Evolutionary conservation across 345 rosid genomes (phyloP).

Genomic region (Boechera retrofracta): DNA sequence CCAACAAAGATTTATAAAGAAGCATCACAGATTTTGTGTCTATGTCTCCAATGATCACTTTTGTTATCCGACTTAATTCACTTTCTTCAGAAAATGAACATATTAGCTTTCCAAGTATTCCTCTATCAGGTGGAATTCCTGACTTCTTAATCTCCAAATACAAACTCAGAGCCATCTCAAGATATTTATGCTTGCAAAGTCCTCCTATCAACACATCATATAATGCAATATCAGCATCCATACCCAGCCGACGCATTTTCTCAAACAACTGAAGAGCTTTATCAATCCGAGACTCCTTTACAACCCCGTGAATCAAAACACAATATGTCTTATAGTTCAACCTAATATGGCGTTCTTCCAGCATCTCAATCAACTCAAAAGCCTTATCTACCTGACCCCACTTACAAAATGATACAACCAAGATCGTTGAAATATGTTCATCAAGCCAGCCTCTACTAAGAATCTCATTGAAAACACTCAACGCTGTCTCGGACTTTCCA

Average conservation of each 20-base stretch:
- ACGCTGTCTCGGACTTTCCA: slow-evolving; percentile 57
- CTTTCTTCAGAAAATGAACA: slow-evolving; percentile 61
- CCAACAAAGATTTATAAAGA: slow-evolving; percentile 58
- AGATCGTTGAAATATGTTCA: slow-evolving; percentile 60
- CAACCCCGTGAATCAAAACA: slow-evolving; percentile 79
- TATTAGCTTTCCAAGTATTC: slow-evolving; percentile 60
- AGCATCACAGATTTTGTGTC: slow-evolving; percentile 53
- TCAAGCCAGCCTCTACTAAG: slow-evolving; percentile 67
- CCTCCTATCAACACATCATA: slow-evolving; percentile 81
- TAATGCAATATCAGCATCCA: slow-evolving; percentile 59
- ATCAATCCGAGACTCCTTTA: slow-evolving; percentile 63
- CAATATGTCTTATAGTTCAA: slow-evolving; percentile 76
- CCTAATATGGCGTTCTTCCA: slow-evolving; percentile 56
- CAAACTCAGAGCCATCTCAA: slow-evolving; percentile 61
- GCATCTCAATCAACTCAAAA: slow-evolving; percentile 67
- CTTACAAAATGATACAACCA: slow-evolving; percentile 70
- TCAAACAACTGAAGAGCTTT: slow-evolving; percentile 66
- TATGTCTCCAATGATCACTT: slow-evolving; percentile 52
- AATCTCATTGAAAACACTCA: slow-evolving; percentile 63
- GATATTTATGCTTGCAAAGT: slow-evolving; percentile 58
- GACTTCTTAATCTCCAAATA: slow-evolving; percentile 64
- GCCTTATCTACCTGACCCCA: slow-evolving; percentile 79
- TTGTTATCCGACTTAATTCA: slow-evolving; percentile 49
- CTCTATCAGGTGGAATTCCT: slow-evolving; percentile 60
- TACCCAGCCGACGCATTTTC: slow-evolving; percentile 62